A percentile compares a stretch with the other conserved stretches of the same genome.
Conservation (phyloP, 495 filamentous ascomycete species). For the Tuber magnatum region DNA sequence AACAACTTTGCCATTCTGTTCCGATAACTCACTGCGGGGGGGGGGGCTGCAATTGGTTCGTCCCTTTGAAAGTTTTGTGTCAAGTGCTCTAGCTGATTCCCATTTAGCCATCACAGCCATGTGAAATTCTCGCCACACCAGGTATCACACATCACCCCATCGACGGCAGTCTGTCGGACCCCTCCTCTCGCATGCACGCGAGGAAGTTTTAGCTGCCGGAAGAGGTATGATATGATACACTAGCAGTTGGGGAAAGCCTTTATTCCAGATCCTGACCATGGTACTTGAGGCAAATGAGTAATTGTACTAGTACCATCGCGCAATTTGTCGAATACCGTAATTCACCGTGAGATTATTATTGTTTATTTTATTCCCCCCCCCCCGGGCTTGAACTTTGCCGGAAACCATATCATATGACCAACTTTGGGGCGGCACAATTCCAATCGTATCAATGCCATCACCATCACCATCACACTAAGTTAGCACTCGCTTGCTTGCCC, state of each 20-base stretch:
- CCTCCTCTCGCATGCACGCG: not conserved
- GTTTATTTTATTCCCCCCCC: too few relatives aligned
- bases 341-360: not conserved
- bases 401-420: not conserved
- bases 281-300: not conserved
- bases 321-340: not conserved
- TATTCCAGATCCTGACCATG: not conserved
- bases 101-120: not conserved
- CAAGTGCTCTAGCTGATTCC: not conserved
- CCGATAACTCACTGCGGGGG: slow-evolving; percentile 21
- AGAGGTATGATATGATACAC: not conserved
- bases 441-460: not conserved
- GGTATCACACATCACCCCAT: slow-evolving; percentile 2
- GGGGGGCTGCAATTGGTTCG: not conserved
- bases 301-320: not conserved
- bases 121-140: not conserved
- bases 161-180: not conserved
- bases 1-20: slow-evolving; percentile 87
- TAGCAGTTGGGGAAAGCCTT: not conserved
- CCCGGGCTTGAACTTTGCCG: not conserved
- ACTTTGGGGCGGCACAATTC: not conserved
- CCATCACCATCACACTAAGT: not conserved
- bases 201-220: not conserved
- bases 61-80: not conserved
- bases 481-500: not conserved